Base-by-base conservation (phyloP, 1,284 basidiomycete genomes). In the Trametes versicolor region DNA sequence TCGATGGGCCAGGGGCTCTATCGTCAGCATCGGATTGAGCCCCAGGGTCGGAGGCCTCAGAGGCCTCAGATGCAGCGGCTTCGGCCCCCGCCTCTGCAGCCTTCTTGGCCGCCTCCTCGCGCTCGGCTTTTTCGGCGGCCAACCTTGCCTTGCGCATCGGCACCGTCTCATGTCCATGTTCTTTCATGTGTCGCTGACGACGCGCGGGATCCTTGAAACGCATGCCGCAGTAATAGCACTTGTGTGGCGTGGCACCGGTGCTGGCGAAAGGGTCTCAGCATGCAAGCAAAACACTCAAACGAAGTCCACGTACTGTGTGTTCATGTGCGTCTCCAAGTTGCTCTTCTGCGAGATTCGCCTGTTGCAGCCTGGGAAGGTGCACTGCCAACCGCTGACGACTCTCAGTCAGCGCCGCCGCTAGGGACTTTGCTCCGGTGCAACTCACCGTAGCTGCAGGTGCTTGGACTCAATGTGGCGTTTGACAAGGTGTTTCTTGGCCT, bases 381-480 rank as follows among this genome's bases (percentile, higher is more conserved):
- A 90, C 51, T 80, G 71, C 72, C 83, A 87, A 21, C 82, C 84
- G 66, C 87, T 90, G 61, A 45, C 66, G 66, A 45, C 55, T 52
- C 54, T 49, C 67, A 48, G 74, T 67, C 58, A 64, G 61, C 54
- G 50, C 41, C 36, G 57, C 34, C 29, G 15, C 29, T 48, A 32
- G 25, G 45, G 50, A 10, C 34, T 19, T 17, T 39, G 29, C 21
- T 29, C 13, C 29, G 19, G 25, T 23, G 27, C 45, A 41, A 76
- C 85, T 66, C 65, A 87, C 89, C 85, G 88, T 70, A 85, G 82
- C 58, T 83, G 80, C 51, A 91, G 73, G 73, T 91, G 89, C 32
- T 83, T 85, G 15, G 85, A 85, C 74, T 88, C 83, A 60, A 91
- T 81, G 73, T 91, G 89, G 34, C 89, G 82, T 72, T 89, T 89